phyloP scores from a whole-genome alignment of 2,329 filamentous ascomycete species.

The Colletotrichum trifolii region DNA sequence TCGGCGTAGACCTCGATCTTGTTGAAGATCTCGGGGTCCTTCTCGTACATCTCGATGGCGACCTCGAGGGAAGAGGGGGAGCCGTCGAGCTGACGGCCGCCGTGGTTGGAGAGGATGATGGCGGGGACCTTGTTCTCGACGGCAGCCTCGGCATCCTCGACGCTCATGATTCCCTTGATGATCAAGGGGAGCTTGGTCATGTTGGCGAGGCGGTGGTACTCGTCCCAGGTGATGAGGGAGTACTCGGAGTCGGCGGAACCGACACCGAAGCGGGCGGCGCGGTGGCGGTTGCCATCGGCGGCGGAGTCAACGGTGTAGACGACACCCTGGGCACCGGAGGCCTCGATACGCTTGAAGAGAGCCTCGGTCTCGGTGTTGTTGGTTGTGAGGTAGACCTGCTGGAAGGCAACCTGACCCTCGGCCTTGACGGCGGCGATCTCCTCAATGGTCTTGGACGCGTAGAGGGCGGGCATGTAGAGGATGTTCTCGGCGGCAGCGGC shows the following conservation, averaged over 20 bases:
- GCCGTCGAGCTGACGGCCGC: constrained; percentile 54
- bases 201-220: constrained; percentile 48
- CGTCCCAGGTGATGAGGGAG: constrained; percentile 46
- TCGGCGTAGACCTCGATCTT: constrained; percentile 53
- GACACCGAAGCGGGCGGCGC: constrained; percentile 52
- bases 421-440: constrained; percentile 51
- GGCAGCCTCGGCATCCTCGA: constrained; percentile 49
- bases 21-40: constrained; percentile 51
- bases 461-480: constrained; percentile 59
- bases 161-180: constrained; percentile 53
- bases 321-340: constrained; percentile 49
- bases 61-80: constrained; percentile 51
- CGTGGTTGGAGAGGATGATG: constrained; percentile 57
- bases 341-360: constrained; percentile 46
- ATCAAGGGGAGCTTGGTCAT: constrained; percentile 52
- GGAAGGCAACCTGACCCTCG: constrained; percentile 51
- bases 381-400: constrained; percentile 47
- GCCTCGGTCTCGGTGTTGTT: constrained; percentile 48
- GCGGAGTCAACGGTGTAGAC: constrained; percentile 54
- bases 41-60: constrained; percentile 51
- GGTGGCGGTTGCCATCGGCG: constrained; percentile 52
- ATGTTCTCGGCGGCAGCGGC: constrained; percentile 60
- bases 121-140: constrained; percentile 46
- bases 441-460: constrained; percentile 48
- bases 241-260: constrained; percentile 45